phyloP scores from a whole-genome alignment of 306 rosid species.

The Oemleria cerasiformis region DNA sequence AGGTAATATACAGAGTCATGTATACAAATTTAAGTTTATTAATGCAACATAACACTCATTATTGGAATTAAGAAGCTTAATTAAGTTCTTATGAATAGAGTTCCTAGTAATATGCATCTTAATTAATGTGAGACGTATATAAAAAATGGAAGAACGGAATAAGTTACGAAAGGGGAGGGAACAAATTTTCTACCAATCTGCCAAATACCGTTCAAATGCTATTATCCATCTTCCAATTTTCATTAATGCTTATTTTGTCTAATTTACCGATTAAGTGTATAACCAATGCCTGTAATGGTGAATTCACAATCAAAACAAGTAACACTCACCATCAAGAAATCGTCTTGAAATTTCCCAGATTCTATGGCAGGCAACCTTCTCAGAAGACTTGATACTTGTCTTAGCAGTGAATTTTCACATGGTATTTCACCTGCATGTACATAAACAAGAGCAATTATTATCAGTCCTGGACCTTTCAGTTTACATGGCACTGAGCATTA shows the following conservation, averaged over 20 bases:
- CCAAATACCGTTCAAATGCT: not conserved
- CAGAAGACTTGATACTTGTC: conserved; percentile 92
- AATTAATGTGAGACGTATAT: not conserved
- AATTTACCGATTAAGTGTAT: not conserved
- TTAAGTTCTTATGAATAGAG: not conserved
- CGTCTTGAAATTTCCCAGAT: conserved; percentile 85
- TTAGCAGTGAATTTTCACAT: conserved; percentile 75
- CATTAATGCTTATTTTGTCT: not conserved
- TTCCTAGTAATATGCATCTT: not conserved
- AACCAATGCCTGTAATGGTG: conserved; percentile 8
- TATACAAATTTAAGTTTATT: not conserved
- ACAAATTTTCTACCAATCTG: not conserved
- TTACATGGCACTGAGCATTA: not conserved
- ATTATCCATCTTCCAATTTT: not conserved
- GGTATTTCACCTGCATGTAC: conserved; percentile 67
- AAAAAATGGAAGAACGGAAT: not conserved
- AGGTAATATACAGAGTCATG: not conserved
- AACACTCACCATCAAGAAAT: conserved; percentile 85
- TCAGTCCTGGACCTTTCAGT: conserved; percentile 17
- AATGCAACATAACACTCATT: not conserved
- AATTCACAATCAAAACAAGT: conserved; percentile 17
- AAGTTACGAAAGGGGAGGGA: not conserved
- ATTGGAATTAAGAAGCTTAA: not conserved
- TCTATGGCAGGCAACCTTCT: conserved; percentile 91
- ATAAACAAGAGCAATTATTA: conserved; percentile 8